Evolutionary conservation across 139 green algal genomes (phyloP).

Genomic region (Coccomyxa sp.): DNA sequence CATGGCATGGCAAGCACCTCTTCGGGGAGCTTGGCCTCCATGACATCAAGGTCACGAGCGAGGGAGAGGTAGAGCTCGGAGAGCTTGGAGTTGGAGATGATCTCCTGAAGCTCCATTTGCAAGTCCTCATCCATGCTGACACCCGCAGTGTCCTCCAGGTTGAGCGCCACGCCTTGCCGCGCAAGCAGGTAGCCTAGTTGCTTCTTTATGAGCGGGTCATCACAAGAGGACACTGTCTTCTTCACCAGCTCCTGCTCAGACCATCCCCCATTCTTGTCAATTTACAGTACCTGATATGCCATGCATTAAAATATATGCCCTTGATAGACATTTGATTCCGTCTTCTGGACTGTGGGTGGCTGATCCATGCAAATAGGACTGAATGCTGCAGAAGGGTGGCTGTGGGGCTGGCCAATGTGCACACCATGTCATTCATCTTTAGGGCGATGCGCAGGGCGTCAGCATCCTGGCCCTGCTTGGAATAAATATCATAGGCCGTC

Average conservation of each 20-base stretch:
- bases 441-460: conserved; percentile 83
- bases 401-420: conserved; percentile 1
- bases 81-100: conserved; percentile 79
- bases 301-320: too few species aligned
- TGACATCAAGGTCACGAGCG: conserved; percentile 94
- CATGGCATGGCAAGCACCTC: conserved; percentile 9
- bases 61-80: conserved; percentile 88
- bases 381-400: neutral
- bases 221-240: conserved; percentile 27
- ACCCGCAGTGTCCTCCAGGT: conserved; percentile 80
- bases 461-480: conserved; percentile 56
- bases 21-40: conserved; percentile 82
- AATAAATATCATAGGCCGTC: conserved; percentile 81
- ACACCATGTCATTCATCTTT: conserved; percentile 44
- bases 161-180: conserved; percentile 58
- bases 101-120: conserved; percentile 32
- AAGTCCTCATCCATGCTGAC: conserved; percentile 32
- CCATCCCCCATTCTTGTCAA: too few species aligned
- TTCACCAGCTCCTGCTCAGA: conserved; percentile 27
- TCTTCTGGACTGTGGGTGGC: too few species aligned
- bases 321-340: too few species aligned
- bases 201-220: conserved; percentile 72
- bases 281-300: too few species aligned
- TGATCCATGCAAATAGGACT: too few species aligned
- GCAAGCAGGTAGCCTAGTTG: conserved; percentile 94